Base-by-base conservation (phyloP, 345 rosid species). In the Arabis alpina region DNA sequence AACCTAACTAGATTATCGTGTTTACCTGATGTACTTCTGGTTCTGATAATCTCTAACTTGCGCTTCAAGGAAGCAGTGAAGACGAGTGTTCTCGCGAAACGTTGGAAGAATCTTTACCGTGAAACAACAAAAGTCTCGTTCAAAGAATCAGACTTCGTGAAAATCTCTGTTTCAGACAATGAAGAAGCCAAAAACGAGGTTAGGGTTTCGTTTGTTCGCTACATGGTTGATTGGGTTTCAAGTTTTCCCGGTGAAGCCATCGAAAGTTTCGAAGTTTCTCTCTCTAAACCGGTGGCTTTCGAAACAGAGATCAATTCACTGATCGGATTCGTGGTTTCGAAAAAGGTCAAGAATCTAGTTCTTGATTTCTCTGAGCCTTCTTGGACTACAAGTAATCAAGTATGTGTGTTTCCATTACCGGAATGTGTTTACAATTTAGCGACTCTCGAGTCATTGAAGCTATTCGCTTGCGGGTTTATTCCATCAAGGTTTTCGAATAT, bases 311-410 rank as follows among this genome's bases (percentile, higher is more conserved):
- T 88, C 23, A 27, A 54, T 0, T 2, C 7, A 2, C 25, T 77
- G 8, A n/a, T 83, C 32, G 37, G n/a, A 0, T 83, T 83, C 12
- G 81, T 78, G 0, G 9, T 32, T 4, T 48, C 73, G 0, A 56
- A 13, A 0, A 8, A 68, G 0, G 84, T 76, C 10, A 76, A 58
- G 42, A 63, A 27, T 3, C 30, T 86, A 0, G 54, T 24, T 3
- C 73, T 84, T 3, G 85, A 84, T 54, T 83, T 88, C 56, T 74
- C 83, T 0, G 43, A 78, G 37, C 78, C 72, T 10, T 2, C 34
- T 0, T 78, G 77, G 89, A 11, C 2, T 0, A 4, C 2, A 6
- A 71, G 62, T n/a, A 14, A 28, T 1, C 73, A 10, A 0, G 14
- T 53, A 0, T 10, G 4, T 27, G 48, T 16, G 7, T 30, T 74